Conservation (phyloP, 345 rosid species). For the Melaleuca alternifolia region DNA sequence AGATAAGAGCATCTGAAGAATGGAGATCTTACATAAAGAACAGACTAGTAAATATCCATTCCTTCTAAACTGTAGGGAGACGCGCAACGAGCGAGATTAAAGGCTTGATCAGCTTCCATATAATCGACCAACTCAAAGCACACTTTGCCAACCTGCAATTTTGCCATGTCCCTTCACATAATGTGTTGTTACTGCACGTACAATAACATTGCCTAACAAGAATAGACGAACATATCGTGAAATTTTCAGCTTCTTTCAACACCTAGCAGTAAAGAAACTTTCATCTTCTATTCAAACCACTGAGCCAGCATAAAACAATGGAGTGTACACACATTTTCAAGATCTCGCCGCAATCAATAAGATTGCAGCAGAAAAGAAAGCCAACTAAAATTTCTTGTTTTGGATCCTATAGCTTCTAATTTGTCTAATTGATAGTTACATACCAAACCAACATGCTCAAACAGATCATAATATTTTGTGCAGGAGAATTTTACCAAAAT, state of each 20-base stretch:
- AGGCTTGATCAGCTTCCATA: constrained; percentile 83
- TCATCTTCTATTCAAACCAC: not conserved
- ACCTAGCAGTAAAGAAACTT: not conserved
- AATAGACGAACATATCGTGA: not conserved
- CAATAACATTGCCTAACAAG: not conserved
- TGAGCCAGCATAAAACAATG: not conserved
- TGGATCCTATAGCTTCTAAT: not conserved
- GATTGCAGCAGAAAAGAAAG: not conserved
- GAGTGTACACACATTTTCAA: not conserved
- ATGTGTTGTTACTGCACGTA: not conserved
- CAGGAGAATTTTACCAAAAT: not conserved
- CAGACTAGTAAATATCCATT: constrained; percentile 91
- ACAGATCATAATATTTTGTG: not conserved
- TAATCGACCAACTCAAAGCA: constrained; percentile 85
- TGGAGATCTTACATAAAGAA: constrained; percentile 67
- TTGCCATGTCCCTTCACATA: not conserved
- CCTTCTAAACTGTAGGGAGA: constrained; percentile 95
- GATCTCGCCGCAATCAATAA: not conserved
- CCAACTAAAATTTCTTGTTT: not conserved
- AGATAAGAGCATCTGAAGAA: not conserved
- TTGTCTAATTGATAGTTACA: not conserved
- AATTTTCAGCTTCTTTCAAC: not conserved
- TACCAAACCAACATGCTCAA: not conserved
- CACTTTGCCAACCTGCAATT: constrained; percentile 76
- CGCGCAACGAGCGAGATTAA: constrained; percentile 65